Base-by-base conservation (phyloP, 805 yeast genomes). In the Pichia heedii region DNA sequence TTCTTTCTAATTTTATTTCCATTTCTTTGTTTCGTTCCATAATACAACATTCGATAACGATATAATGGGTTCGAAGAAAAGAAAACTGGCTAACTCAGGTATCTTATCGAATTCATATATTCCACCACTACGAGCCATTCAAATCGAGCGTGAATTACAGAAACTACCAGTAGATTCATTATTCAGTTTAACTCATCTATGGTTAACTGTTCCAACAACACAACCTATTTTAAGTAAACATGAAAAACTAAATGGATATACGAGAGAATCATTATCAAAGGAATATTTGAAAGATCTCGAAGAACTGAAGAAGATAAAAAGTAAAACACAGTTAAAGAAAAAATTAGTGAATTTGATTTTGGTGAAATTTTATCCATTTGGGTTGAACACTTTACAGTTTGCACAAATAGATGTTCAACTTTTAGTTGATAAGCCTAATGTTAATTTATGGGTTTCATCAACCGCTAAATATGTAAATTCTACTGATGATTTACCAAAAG, bases 321-420 rank as follows among this genome's bases (percentile, higher is more conserved):
- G 33, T 3, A 43, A 43, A 16, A 18, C 34, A 9, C 29, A 33
- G 1, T 43, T 60, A 13, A 68, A 65, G 41, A 50, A 59, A 41
- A 60, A 55, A 38, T 48, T 67, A 20, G 62, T 77, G 5, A 77
- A 77, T 45, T 55, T 59, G 30, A 62, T 77, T n/a, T 46, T 76
- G 9, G 66, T 58, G 33, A 71, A 73, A 13, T 71, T 65, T 50
- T 81, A 84, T 73, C 62, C 70, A 2, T 52, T 60, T 6, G 87
- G 87, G 0, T 56, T 81, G 36, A 81, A 79, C 50, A 61, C 80
- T 1, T 65, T 78, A 16, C 94, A 84, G 55, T 55, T 79, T 34
- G 80, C 93, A 0, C 87, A 82, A 47, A 61, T 83, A 5, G 93
- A 84, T 51, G 74, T 81, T 42, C 84, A 80, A 50, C 54, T 73